These are phyloP conservation scores for Cryptococcus maquisensis DNA, from an alignment of 1,284 basidiomycete genomes.

Conservation along the genomic window DNA sequence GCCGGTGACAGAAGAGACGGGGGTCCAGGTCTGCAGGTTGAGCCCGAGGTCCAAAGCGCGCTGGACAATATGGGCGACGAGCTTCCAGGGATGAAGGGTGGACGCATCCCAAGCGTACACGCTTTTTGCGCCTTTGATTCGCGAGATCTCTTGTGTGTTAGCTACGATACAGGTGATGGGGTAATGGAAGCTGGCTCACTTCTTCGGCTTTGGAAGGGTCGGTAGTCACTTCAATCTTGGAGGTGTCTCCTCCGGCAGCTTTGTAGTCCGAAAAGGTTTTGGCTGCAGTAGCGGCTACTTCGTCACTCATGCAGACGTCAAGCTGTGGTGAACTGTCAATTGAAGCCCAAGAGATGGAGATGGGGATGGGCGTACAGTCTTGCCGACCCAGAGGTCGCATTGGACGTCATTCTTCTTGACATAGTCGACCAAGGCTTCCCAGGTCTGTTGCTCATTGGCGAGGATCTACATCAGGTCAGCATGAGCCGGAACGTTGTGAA, in stretches of 20 bases:
- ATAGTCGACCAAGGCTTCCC: conserved; percentile 16
- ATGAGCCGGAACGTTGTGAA: background rate
- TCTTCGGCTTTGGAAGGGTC: conserved; percentile 12
- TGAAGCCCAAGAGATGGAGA: background rate
- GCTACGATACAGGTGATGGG: background rate
- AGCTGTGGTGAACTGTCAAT: conserved; percentile 2
- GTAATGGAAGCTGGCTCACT: conserved; percentile 3
- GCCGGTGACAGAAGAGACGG: conserved; percentile 9
- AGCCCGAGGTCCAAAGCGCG: conserved; percentile 14
- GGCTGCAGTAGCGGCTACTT: conserved; percentile 9
- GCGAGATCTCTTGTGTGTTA: conserved; percentile 11
- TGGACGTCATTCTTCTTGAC: conserved; percentile 22
- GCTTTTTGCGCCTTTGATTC: conserved; percentile 17
- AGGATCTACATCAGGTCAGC: conserved; percentile 15
- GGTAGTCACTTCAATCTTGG: conserved; percentile 11
- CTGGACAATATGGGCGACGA: conserved; percentile 17
- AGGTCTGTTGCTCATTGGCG: conserved; percentile 20
- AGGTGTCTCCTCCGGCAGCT: conserved; percentile 19
- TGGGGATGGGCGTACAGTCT: conserved; percentile 13
- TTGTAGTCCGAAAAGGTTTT: conserved; percentile 13
- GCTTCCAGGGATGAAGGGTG: conserved; percentile 24
- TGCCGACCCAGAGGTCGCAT: conserved; percentile 26
- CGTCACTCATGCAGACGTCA: conserved; percentile 17
- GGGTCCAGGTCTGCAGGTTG: conserved; percentile 24
- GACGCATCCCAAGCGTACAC: conserved; percentile 21